Evolutionary conservation across 2,329 filamentous ascomycete species (phyloP).

Genomic region (Cordyceps fumosorosea): DNA sequence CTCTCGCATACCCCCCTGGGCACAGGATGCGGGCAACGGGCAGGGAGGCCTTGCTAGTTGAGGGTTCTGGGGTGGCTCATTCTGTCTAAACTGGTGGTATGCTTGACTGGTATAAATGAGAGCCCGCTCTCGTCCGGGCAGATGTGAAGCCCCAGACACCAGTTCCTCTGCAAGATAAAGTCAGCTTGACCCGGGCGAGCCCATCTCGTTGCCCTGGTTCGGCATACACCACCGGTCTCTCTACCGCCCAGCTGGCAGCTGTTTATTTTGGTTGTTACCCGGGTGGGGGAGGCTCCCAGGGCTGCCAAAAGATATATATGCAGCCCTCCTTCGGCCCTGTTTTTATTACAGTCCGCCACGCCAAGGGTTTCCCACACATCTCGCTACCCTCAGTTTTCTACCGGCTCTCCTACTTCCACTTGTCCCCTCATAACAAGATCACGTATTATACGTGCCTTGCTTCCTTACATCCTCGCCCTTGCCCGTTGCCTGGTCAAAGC

Average conservation of each 20-base stretch:
- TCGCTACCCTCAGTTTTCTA: not conserved
- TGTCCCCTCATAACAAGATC: not conserved
- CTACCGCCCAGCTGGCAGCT: not conserved
- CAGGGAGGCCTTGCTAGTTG: slow-evolving; percentile 8
- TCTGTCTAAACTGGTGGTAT: not conserved
- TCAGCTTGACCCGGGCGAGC: not conserved
- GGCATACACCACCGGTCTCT: slow-evolving; percentile 1
- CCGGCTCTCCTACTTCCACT: not conserved
- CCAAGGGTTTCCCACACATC: not conserved
- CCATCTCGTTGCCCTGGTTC: not conserved
- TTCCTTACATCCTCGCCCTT: not conserved
- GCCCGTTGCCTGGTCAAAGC: not conserved
- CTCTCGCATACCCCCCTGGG: not conserved
- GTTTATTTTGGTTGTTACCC: not conserved
- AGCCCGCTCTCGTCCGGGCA: not conserved
- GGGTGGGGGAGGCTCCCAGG: not conserved
- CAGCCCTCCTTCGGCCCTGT: not conserved
- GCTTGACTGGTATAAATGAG: not conserved
- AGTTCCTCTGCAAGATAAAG: not conserved
- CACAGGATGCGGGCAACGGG: not conserved
- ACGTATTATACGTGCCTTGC: not conserved
- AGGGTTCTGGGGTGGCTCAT: not conserved
- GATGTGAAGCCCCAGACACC: slow-evolving; percentile 2
- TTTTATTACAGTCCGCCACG: not conserved
- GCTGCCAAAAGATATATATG: slow-evolving; percentile 6